Evolutionary conservation across 208 protist genomes (phyloP), one percentile per base, ranked within the genome.

Genomic region (Phytomonas serpens): DNA sequence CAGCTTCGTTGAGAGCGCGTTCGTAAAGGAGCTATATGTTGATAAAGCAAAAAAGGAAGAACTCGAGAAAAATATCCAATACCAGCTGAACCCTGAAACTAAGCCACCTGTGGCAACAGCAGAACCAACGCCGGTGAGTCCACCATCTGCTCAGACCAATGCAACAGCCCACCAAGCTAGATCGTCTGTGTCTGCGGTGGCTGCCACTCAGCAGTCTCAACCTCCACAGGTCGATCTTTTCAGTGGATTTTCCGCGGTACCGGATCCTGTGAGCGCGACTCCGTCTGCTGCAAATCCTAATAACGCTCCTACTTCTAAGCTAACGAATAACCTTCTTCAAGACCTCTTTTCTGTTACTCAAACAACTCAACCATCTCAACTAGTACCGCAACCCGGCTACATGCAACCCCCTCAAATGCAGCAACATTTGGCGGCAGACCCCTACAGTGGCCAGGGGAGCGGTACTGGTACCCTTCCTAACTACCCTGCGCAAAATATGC

Each of bases 1-100:
- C n/a, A 64, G 67, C 62, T 92, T 91, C 76, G 77, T 88, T 3
- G 61, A 75, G 34, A 61, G 69, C n/a, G 65, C 62, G 42, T 85
- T 82, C 31, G 69, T 77, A 3, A 69, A 81, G n/a, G 69, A 77
- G 42, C 69, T 62, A n/a, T 90, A 77, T 73, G 64, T 68, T 51
- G 69, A 86, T 57, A 69, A 37, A 37, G 72, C 65, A 29, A 82
- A 77, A 66, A 75, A 82, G 29, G 62, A 71, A 23, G 63, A 73
- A 32, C 68, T 92, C 64, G n/a, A 87, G 68, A 64, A 75, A 3
- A 81, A 27, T 57, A 34, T 61, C 13, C 61, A 64, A 7, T 37
- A 64, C 23, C 32, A 40, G 42, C 68, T 34, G 36, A 51, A 62
- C 42, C 68, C 72, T 30, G 33, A 65, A 32, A 29, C 66, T 38